Evolutionary conservation across 805 yeast species (phyloP).

Genomic region (Jamesozyma lodderae): DNA sequence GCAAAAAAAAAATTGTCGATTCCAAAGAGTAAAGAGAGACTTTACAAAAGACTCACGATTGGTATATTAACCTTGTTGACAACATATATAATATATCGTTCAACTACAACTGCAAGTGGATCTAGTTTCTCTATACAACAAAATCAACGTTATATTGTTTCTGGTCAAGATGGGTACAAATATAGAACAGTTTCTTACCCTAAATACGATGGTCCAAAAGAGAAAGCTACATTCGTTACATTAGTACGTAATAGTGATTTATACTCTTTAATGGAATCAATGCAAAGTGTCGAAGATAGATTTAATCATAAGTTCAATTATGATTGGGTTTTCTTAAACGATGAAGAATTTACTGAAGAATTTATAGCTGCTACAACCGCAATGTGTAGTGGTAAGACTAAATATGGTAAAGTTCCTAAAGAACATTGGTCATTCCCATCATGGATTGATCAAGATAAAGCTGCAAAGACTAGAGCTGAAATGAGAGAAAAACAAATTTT

Average conservation of each 20-base stretch:
- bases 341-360: conserved; percentile 73
- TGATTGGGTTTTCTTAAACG: conserved; percentile 94
- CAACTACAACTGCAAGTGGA: conserved; percentile 5
- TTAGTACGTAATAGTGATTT: conserved; percentile 72
- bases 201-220: conserved; percentile 30
- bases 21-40: conserved; percentile 9
- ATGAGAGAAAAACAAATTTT: conserved; percentile 46
- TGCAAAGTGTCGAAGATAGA: conserved; percentile 77
- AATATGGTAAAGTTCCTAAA: conserved; percentile 71
- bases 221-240: conserved; percentile 73
- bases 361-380: conserved; percentile 61
- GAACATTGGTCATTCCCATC: conserved; percentile 85
- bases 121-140: not conserved
- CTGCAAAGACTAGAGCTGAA: conserved; percentile 45
- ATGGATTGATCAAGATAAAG: conserved; percentile 66
- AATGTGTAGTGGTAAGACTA: conserved; percentile 65
- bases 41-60: conserved; percentile 11
- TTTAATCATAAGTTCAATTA: conserved; percentile 74
- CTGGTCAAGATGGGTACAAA: conserved; percentile 10
- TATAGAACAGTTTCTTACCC: conserved; percentile 11
- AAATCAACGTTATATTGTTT: not conserved
- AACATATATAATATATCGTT: conserved; percentile 10
- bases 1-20: conserved; percentile 9
- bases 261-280: conserved; percentile 50
- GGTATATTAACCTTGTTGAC: conserved; percentile 13